These are phyloP conservation scores for Coemansia sp. DNA, from an alignment of 192 early-diverging fungal genomes.

Conservation along the genomic window DNA sequence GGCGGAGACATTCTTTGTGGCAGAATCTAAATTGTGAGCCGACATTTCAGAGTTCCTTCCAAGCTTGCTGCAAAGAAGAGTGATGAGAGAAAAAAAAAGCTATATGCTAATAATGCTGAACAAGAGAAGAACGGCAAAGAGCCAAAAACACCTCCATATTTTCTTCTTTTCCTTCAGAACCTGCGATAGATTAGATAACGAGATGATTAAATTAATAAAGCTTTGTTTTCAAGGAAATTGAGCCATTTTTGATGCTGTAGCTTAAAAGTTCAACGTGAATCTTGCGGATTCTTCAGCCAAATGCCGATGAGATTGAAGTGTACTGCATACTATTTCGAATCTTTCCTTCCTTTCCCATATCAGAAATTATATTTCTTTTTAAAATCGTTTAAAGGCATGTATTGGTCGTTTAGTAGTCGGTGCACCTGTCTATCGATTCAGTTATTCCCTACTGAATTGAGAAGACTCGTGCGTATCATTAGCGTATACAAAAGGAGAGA, in stretches of 20 bases:
- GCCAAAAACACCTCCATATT: too few relatives aligned
- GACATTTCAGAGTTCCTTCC: slow-evolving; percentile 17
- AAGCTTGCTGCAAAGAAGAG: background rate
- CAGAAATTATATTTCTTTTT: slow-evolving; percentile 22
- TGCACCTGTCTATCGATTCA: background rate
- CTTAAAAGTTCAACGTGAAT: background rate
- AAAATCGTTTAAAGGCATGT: slow-evolving; percentile 12
- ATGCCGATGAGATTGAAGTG: too few relatives aligned
- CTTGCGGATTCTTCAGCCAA: background rate
- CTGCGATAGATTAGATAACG: background rate
- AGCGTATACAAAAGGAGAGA: too few relatives aligned
- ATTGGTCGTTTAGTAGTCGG: background rate
- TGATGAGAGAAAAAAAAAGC: background rate
- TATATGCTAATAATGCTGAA: background rate
- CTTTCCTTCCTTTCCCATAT: slow-evolving; percentile 38
- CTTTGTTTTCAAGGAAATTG: background rate
- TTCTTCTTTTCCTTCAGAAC: too few relatives aligned
- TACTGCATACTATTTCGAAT: slow-evolving; percentile 3
- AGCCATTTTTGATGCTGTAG: background rate
- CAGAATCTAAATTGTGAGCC: background rate
- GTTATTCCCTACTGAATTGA: background rate
- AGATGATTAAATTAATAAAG: background rate
- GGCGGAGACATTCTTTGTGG: background rate
- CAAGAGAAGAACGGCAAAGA: background rate
- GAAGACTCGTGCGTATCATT: background rate